These are phyloP conservation scores for Pontederia paniculata DNA, from an alignment of 176 grass and related monocot genomes.

Conservation along the genomic window DNA sequence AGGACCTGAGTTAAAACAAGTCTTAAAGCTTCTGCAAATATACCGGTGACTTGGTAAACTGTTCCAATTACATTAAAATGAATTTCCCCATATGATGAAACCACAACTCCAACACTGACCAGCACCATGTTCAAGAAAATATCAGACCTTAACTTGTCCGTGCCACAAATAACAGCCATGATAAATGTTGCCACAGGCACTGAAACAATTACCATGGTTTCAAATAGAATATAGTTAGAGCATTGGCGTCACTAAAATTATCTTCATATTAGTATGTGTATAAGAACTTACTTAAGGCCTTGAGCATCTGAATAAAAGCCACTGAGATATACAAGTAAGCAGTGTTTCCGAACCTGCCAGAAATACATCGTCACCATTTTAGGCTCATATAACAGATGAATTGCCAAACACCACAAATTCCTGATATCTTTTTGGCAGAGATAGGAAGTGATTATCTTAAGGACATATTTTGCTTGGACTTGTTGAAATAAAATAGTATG, in stretches of 20 bases:
- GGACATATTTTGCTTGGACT: too few species aligned
- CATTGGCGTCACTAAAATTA: not conserved
- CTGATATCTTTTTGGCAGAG: conserved; percentile 1
- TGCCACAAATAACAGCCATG: conserved; percentile 90
- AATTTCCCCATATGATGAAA: conserved; percentile 97
- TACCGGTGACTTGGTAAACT: conserved; percentile 91
- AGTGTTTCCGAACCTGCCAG: conserved; percentile 89
- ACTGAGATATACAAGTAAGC: conserved; percentile 99
- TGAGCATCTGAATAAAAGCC: conserved; percentile 99
- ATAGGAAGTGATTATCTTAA: not conserved
- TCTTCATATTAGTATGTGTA: not conserved
- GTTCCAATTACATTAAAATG: conserved; percentile 95
- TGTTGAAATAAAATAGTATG: too few species aligned
- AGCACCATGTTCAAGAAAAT: conserved; percentile 92
- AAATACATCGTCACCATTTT: not conserved
- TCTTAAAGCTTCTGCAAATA: conserved; percentile 92
- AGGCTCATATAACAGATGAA: not conserved
- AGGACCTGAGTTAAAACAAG: conserved; percentile 96
- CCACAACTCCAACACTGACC: conserved; percentile 93
- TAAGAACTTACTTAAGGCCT: conserved; percentile 85
- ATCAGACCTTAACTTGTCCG: conserved; percentile 89
- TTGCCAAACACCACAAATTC: not conserved
- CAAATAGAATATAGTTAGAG: conserved; percentile 11
- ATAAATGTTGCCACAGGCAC: conserved; percentile 98
- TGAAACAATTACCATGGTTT: conserved; percentile 32